Evolutionary conservation across 345 rosid species (phyloP).

Genomic region (Brassica cretica): DNA sequence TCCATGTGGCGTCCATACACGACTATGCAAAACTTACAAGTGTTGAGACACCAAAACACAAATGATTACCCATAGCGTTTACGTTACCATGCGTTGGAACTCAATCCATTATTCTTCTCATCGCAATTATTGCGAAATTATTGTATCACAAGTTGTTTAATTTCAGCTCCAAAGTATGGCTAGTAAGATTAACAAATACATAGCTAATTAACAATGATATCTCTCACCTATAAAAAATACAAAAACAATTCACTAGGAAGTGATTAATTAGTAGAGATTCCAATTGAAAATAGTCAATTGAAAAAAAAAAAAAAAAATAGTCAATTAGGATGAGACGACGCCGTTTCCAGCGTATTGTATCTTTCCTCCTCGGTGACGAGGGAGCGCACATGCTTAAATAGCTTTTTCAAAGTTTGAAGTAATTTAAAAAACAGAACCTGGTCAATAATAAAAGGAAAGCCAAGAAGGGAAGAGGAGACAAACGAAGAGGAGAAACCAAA

Average conservation of each 20-base stretch:
- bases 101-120: background rate
- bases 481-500: background rate
- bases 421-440: background rate
- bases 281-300: background rate
- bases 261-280: background rate
- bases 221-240: background rate
- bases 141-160: background rate
- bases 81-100: background rate
- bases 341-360: background rate
- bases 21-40: background rate
- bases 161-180: background rate
- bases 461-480: background rate
- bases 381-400: background rate
- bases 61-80: constrained; percentile 7
- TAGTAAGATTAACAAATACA: background rate
- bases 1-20: constrained; percentile 24
- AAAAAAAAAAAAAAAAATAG: background rate
- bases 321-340: background rate
- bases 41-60: constrained; percentile 17
- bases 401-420: constrained; percentile 19
- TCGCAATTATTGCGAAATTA: background rate
- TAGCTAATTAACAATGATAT: background rate
- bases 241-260: background rate
- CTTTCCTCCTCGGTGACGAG: background rate
- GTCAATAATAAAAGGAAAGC: background rate